These are phyloP conservation scores for Prunus salicina DNA, from an alignment of 306 rosid genomes.

Conservation along the genomic window DNA sequence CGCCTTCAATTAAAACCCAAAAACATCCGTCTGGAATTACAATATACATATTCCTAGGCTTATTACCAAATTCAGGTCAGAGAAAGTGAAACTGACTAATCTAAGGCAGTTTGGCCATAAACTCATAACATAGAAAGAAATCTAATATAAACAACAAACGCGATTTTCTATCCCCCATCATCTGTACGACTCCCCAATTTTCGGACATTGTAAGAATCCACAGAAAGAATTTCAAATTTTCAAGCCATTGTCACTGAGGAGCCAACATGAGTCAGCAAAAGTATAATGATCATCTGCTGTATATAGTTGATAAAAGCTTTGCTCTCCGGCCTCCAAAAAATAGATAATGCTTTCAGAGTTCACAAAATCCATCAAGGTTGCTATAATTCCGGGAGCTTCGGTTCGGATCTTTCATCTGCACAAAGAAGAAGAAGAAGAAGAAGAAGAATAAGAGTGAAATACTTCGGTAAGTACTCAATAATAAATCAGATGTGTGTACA, in stretches of 20 bases:
- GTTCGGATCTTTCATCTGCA: constrained; percentile 2
- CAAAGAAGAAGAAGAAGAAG: neutral
- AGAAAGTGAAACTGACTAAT: constrained; percentile 12
- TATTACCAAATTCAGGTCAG: constrained; percentile 12
- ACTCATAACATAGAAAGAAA: constrained; percentile 20
- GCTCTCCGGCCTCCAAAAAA: neutral
- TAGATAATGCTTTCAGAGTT: neutral
- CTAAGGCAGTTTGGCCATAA: constrained; percentile 8
- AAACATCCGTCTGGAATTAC: neutral
- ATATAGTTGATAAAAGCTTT: neutral
- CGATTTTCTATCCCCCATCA: constrained; percentile 19
- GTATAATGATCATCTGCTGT: neutral
- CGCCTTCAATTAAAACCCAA: constrained; percentile 4
- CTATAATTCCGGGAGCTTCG: neutral
- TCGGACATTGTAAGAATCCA: constrained; percentile 39
- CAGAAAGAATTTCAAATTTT: constrained; percentile 17
- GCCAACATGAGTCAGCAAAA: constrained; percentile 5
- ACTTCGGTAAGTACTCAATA: too few relatives aligned
- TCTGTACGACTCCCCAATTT: constrained; percentile 35
- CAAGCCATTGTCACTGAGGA: constrained; percentile 41
- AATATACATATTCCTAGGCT: constrained; percentile 13
- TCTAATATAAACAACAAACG: constrained; percentile 28
- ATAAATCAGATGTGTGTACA: too few relatives aligned
- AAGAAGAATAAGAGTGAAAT: neutral
- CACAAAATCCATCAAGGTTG: neutral